Evolutionary conservation across 1,284 basidiomycete species (phyloP).

Genomic region (Agaricales sp.): DNA sequence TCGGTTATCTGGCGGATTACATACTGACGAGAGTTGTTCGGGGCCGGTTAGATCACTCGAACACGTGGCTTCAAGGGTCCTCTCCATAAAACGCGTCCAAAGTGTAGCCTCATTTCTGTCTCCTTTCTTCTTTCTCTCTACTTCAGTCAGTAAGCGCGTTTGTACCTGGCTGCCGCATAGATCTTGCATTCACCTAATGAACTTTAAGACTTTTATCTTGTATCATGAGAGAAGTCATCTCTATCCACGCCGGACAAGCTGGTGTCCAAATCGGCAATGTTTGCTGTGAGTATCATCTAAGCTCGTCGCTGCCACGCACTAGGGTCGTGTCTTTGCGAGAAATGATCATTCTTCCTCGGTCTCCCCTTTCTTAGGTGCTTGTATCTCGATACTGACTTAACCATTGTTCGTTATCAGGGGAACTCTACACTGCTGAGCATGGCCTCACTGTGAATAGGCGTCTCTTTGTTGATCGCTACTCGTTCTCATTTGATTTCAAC

Average conservation of each 20-base stretch:
- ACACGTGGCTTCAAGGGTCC: background rate
- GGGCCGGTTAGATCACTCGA: background rate
- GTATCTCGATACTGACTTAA: conserved; percentile 25
- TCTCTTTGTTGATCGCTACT: conserved; percentile 5
- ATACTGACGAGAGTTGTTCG: too few species aligned
- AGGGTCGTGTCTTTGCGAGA: conserved; percentile 10
- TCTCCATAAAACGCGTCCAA: background rate
- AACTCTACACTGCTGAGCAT: conserved; percentile 97
- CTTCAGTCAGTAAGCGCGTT: background rate
- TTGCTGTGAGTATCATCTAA: conserved; percentile 56
- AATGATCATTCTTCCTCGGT: conserved; percentile 10
- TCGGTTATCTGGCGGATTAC: too few species aligned
- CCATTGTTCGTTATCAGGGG: conserved; percentile 46
- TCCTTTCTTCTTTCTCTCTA: background rate
- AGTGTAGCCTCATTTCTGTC: background rate
- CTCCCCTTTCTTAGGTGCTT: conserved; percentile 12
- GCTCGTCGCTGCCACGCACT: conserved; percentile 11
- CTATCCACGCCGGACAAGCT: conserved; percentile 88
- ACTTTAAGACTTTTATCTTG: background rate
- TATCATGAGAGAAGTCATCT: conserved; percentile 82
- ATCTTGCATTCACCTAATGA: background rate
- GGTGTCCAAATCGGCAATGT: conserved; percentile 95
- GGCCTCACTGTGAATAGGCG: conserved; percentile 80
- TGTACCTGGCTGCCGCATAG: background rate
- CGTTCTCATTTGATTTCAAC: conserved; percentile 12